A percentile compares a stretch with the other conserved stretches of the same genome.
Evolutionary conservation across 306 rosid species (phyloP).

Genomic region (Sindora glabra): DNA sequence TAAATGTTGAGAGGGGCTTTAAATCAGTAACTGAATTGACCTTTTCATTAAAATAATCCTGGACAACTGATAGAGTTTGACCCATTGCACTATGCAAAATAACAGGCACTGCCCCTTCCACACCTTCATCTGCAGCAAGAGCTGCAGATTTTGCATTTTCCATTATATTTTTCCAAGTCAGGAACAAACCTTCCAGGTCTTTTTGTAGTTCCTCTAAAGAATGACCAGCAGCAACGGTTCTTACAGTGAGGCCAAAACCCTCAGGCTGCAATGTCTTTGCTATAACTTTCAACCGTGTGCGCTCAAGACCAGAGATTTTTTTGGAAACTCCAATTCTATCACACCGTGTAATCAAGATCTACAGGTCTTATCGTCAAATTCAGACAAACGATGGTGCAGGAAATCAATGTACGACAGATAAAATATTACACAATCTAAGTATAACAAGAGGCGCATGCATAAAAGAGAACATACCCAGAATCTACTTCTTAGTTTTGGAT

Average conservation of each 20-base stretch:
- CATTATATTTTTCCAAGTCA: slow-evolving; percentile 75
- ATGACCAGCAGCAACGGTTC: slow-evolving; percentile 95
- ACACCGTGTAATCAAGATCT: slow-evolving; percentile 65
- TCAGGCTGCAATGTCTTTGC: slow-evolving; percentile 93
- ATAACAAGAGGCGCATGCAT: not conserved
- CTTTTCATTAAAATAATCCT: slow-evolving; percentile 83
- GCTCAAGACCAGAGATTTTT: slow-evolving; percentile 76
- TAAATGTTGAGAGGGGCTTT: not conserved
- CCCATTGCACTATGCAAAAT: slow-evolving; percentile 90
- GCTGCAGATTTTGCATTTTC: slow-evolving; percentile 90
- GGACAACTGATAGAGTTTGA: slow-evolving; percentile 96
- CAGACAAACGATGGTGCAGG: slow-evolving; percentile 11
- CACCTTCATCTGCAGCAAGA: slow-evolving; percentile 98
- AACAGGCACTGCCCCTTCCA: slow-evolving; percentile 87
- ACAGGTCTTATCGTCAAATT: slow-evolving; percentile 35
- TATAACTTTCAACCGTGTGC: slow-evolving; percentile 76
- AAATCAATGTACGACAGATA: not conserved
- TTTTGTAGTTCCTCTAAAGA: slow-evolving; percentile 83
- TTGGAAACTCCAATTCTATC: slow-evolving; percentile 78
- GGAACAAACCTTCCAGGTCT: slow-evolving; percentile 77
- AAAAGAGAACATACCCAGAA: slow-evolving; percentile 68
- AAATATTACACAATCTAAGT: slow-evolving; percentile 3
- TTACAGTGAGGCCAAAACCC: slow-evolving; percentile 92
- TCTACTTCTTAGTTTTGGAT: slow-evolving; percentile 84
- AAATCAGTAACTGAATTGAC: slow-evolving; percentile 35